Percentiles rank a stretch among this genome's conserved stretches.
These are phyloP conservation scores for Pyricularia sp. DNA, from an alignment of 2,329 filamentous ascomycete genomes.

Conservation along the genomic window DNA sequence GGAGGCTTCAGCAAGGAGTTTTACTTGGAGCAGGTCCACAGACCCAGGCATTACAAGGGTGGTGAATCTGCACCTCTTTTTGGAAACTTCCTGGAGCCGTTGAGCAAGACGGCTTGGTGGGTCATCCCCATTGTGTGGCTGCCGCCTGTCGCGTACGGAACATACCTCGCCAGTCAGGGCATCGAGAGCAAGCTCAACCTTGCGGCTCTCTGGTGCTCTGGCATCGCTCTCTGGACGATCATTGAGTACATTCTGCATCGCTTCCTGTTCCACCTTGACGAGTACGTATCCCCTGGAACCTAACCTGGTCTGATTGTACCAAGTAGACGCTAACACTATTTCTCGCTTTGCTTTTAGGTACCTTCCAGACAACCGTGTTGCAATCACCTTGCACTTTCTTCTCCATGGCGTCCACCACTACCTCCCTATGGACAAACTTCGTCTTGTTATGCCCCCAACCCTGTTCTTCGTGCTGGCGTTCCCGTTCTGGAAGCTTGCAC, in stretches of 20 bases:
- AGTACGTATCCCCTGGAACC: constrained; percentile 45
- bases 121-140: constrained; percentile 77
- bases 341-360: constrained; percentile 40
- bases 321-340: neutral
- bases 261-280: constrained; percentile 88
- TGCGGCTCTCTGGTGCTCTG: constrained; percentile 56
- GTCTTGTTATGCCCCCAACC: constrained; percentile 92
- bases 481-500: constrained; percentile 90
- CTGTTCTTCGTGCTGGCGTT: constrained; percentile 75
- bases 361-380: constrained; percentile 85
- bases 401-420: constrained; percentile 98
- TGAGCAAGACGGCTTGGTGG: constrained; percentile 94
- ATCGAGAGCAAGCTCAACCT: constrained; percentile 39
- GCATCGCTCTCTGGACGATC: constrained; percentile 76
- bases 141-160: constrained; percentile 68
- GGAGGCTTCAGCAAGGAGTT: constrained; percentile 92
- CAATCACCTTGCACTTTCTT: constrained; percentile 79
- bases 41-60: constrained; percentile 90
- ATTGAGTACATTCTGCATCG: constrained; percentile 85
- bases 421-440: constrained; percentile 96
- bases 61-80: constrained; percentile 89
- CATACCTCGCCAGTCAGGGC: constrained; percentile 53
- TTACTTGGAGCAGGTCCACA: constrained; percentile 92
- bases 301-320: neutral
- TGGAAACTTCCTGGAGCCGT: constrained; percentile 96